Conservation (phyloP, 129 eudicot genomes). For the Escallonia rubra region DNA sequence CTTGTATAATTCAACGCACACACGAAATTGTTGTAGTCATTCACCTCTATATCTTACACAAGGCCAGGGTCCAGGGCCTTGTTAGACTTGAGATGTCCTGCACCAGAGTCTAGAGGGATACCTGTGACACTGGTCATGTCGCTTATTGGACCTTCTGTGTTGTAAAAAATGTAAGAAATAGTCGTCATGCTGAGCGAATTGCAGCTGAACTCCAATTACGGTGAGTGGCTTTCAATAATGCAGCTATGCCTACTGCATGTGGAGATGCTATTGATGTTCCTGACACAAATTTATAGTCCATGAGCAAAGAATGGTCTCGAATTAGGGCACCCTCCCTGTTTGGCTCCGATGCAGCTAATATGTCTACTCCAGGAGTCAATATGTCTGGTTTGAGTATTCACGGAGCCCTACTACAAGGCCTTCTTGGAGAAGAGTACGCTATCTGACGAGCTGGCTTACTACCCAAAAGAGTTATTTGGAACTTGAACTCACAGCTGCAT, state of each 20-base stretch:
- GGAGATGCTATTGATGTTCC: constrained; percentile 52
- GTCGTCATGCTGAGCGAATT: constrained; percentile 60
- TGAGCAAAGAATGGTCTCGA: constrained; percentile 27
- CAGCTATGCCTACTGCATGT: constrained; percentile 40
- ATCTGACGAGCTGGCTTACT: constrained; percentile 38
- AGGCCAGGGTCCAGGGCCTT: constrained; percentile 52
- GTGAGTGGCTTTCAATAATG: constrained; percentile 37
- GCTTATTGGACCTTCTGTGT: constrained; percentile 18
- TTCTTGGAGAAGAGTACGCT: constrained; percentile 39
- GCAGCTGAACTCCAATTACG: constrained; percentile 49
- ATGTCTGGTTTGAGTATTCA: constrained; percentile 48
- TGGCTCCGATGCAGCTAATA: constrained; percentile 50
- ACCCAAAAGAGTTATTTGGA: constrained; percentile 27
- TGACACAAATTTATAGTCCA: constrained; percentile 28
- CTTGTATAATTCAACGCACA: constrained; percentile 41
- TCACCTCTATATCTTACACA: constrained; percentile 30
- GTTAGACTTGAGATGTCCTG: constrained; percentile 44
- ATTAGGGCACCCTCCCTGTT: constrained; percentile 25
- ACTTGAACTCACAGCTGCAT: constrained; percentile 35
- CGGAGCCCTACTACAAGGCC: constrained; percentile 29
- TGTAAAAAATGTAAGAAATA: constrained; percentile 28
- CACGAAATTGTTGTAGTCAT: constrained; percentile 37
- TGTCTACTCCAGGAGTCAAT: constrained; percentile 36
- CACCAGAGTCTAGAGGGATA: constrained; percentile 40
- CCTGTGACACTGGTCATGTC: constrained; percentile 24